Conservation (phyloP, 2,329 filamentous ascomycete genomes). For the Decorospora gaudefroyi region DNA sequence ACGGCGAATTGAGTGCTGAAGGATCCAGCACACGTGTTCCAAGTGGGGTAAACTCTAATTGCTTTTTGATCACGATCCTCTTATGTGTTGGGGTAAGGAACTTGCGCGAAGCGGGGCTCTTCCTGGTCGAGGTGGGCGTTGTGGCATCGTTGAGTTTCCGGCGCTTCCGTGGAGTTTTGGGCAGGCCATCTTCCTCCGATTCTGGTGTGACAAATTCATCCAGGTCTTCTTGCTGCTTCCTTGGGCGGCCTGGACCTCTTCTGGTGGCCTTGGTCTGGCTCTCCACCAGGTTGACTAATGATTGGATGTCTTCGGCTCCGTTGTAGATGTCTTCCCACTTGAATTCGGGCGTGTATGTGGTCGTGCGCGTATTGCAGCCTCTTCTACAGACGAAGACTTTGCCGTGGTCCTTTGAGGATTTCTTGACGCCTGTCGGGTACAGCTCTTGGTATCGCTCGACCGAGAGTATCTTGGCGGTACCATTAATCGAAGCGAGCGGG, state of each 20-base stretch:
- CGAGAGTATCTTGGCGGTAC: slow-evolving; percentile 81
- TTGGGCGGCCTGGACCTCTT: slow-evolving; percentile 51
- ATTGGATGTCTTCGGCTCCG: slow-evolving; percentile 67
- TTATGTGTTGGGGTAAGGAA: slow-evolving; percentile 68
- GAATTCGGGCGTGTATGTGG: slow-evolving; percentile 91
- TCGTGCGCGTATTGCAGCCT: slow-evolving; percentile 85
- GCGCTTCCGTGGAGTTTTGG: slow-evolving; percentile 54
- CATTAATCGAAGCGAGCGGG: slow-evolving; percentile 84
- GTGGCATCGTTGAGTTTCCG: slow-evolving; percentile 53
- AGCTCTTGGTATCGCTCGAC: slow-evolving; percentile 66
- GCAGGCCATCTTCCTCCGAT: slow-evolving; percentile 49
- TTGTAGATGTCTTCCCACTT: slow-evolving; percentile 84
- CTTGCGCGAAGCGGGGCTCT: slow-evolving; percentile 56
- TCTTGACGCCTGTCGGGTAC: slow-evolving; percentile 77
- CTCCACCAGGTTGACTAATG: slow-evolving; percentile 69
- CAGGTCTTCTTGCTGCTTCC: slow-evolving; percentile 44
- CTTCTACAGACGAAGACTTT: slow-evolving; percentile 89
- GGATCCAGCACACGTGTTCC: slow-evolving; percentile 83
- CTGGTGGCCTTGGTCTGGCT: slow-evolving; percentile 73
- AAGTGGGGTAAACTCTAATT: slow-evolving; percentile 93
- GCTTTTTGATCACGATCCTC: slow-evolving; percentile 77
- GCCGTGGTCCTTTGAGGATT: slow-evolving; percentile 72
- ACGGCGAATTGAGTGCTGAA: slow-evolving; percentile 79
- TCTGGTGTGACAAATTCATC: slow-evolving; percentile 53
- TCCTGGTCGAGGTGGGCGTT: slow-evolving; percentile 53